phyloP scores from a whole-genome alignment of 192 early-diverging fungal genomes.

The Globomyces pollinis-pini region DNA sequence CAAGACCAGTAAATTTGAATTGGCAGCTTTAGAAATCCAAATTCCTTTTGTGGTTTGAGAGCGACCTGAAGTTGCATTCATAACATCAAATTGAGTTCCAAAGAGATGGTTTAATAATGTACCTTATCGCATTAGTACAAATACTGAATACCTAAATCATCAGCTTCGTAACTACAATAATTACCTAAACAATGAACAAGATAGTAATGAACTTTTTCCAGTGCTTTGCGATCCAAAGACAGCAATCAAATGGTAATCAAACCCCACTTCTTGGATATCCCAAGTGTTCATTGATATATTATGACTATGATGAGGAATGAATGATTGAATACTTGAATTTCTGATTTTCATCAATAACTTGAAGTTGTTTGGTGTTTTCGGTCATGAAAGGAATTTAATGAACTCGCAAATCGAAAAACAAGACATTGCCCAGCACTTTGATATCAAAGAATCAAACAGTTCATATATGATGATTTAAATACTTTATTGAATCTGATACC shows the following conservation, averaged over 20 bases:
- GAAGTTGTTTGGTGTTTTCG: conserved; percentile 15
- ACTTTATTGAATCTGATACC: too few species aligned
- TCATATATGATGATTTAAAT: too few species aligned
- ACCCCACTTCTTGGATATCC: conserved; percentile 73
- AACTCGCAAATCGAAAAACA: too few species aligned
- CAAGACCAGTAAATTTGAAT: conserved; percentile 79
- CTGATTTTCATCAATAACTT: conserved; percentile 74
- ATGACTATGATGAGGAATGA: not conserved
- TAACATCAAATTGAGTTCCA: conserved; percentile 91
- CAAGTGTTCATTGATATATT: conserved; percentile 46
- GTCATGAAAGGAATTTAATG: not conserved
- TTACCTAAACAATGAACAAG: too few species aligned
- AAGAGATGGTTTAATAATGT: conserved; percentile 94
- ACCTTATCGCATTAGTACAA: conserved; percentile 50
- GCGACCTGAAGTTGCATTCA: conserved; percentile 74
- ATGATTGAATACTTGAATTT: conserved; percentile 62
- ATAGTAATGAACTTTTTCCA: conserved; percentile 67
- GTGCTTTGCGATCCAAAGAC: conserved; percentile 99
- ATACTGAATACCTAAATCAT: conserved; percentile 6
- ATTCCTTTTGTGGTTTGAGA: conserved; percentile 95
- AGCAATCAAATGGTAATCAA: conserved; percentile 93
- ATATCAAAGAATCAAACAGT: too few species aligned
- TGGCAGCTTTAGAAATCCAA: conserved; percentile 84
- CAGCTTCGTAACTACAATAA: too few species aligned
- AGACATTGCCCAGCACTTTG: too few species aligned